phyloP scores from a whole-genome alignment of 371 early-diverging fungal species.

The Mucor indicus region DNA sequence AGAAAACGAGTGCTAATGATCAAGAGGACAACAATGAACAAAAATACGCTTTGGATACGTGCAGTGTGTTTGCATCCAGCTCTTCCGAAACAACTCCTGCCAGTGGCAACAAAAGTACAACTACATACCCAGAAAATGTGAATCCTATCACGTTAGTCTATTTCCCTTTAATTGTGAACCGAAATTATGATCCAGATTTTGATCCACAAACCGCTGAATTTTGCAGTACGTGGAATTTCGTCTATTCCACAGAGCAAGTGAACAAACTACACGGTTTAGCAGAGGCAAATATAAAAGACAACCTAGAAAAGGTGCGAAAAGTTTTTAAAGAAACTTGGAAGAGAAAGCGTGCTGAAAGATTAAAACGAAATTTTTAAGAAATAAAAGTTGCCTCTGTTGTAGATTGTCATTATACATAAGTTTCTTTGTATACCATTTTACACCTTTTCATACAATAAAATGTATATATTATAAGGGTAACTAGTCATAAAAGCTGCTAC shows the following conservation, averaged over 20 bases:
- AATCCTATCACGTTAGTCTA: conserved; percentile 58
- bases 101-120: not conserved
- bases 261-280: conserved; percentile 51
- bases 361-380: too few species aligned
- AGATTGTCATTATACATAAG: too few species aligned
- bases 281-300: conserved; percentile 45
- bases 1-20: conserved; percentile 18
- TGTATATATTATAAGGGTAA: too few species aligned
- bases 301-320: conserved; percentile 38
- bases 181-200: conserved; percentile 51
- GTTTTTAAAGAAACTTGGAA: conserved; percentile 45
- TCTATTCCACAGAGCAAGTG: conserved; percentile 57
- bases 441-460: too few species aligned
- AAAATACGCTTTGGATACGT: conserved; percentile 30
- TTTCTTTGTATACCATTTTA: too few species aligned
- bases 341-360: conserved; percentile 30
- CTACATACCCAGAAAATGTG: conserved; percentile 13
- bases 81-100: conserved; percentile 20
- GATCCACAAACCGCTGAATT: conserved; percentile 63
- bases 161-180: conserved; percentile 59
- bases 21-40: not conserved
- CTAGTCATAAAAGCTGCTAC: too few species aligned
- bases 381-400: too few species aligned
- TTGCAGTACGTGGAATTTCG: conserved; percentile 68
- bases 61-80: conserved; percentile 39